Conservation (phyloP, 2,329 filamentous ascomycete genomes). For the Madurella fahalii region DNA sequence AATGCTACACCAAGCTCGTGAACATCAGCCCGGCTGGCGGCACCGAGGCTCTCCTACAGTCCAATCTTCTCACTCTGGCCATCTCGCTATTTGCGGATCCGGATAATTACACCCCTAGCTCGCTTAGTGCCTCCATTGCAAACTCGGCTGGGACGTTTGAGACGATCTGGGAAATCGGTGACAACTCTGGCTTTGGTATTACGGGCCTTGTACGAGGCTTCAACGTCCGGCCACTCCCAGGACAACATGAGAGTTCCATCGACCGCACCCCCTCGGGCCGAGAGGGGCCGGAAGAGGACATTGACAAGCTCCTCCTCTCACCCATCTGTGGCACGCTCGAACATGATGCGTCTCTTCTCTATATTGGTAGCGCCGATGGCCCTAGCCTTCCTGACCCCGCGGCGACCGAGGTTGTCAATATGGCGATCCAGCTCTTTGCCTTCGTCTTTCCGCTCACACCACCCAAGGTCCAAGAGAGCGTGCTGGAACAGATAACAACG, state of each 20-base stretch:
- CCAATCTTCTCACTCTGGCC: conserved; percentile 83
- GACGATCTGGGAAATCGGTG: conserved; percentile 88
- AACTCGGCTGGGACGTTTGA: conserved; percentile 88
- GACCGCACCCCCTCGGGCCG: conserved; percentile 45
- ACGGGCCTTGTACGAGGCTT: conserved; percentile 80
- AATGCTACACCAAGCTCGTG: conserved; percentile 90
- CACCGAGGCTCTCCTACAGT: conserved; percentile 81
- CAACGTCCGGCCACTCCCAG: conserved; percentile 64
- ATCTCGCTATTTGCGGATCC: conserved; percentile 92
- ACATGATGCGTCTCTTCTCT: conserved; percentile 81
- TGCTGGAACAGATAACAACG: conserved; percentile 87
- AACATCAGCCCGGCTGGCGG: conserved; percentile 82
- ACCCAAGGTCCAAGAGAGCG: conserved; percentile 90
- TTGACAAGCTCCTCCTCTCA: conserved; percentile 59
- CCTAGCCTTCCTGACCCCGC: conserved; percentile 67
- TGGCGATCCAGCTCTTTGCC: conserved; percentile 89
- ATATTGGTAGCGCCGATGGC: conserved; percentile 54
- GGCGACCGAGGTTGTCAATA: conserved; percentile 88
- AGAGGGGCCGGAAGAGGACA: conserved; percentile 58
- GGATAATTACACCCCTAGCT: conserved; percentile 79
- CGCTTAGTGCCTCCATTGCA: conserved; percentile 85
- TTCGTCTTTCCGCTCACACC: conserved; percentile 86
- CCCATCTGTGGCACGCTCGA: conserved; percentile 82
- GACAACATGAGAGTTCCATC: conserved; percentile 56
- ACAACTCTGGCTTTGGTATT: conserved; percentile 92